These are phyloP conservation scores for Gamsiella multidivaricata DNA, from an alignment of 192 early-diverging fungal genomes.

Conservation along the genomic window DNA sequence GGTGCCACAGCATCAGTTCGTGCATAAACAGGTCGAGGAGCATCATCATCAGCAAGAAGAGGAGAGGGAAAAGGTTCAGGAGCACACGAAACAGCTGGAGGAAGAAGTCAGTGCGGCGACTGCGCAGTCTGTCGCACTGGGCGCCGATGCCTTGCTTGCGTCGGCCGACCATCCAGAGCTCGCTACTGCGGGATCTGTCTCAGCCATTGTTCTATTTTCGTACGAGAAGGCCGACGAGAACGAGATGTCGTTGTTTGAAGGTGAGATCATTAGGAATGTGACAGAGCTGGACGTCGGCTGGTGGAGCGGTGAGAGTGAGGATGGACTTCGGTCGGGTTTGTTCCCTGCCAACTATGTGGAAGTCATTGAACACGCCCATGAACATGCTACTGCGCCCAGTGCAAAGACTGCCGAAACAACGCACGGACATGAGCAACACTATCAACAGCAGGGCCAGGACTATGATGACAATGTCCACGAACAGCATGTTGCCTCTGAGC, in stretches of 20 bases:
- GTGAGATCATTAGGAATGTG: slow-evolving; percentile 82
- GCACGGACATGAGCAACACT: background rate
- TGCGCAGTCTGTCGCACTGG: slow-evolving; percentile 16
- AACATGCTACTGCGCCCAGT: slow-evolving; percentile 1
- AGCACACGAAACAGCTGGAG: slow-evolving; percentile 37
- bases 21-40: slow-evolving; percentile 6
- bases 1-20: background rate
- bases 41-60: background rate
- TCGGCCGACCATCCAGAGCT: slow-evolving; percentile 31
- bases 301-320: slow-evolving; percentile 88
- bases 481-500: background rate
- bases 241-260: slow-evolving; percentile 87
- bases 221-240: slow-evolving; percentile 85
- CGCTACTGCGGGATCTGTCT: slow-evolving; percentile 27
- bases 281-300: slow-evolving; percentile 90
- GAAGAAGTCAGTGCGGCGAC: slow-evolving; percentile 23
- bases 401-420: background rate
- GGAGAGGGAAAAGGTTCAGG: slow-evolving; percentile 17
- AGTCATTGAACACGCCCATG: slow-evolving; percentile 57
- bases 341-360: slow-evolving; percentile 85
- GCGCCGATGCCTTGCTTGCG: slow-evolving; percentile 20
- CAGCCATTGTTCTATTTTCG: slow-evolving; percentile 79
- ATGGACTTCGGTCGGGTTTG: slow-evolving; percentile 78
- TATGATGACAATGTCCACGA: background rate
- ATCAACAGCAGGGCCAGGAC: background rate